Conservation (phyloP, 371 early-diverging fungal genomes). For the Mucor mucedo region DNA sequence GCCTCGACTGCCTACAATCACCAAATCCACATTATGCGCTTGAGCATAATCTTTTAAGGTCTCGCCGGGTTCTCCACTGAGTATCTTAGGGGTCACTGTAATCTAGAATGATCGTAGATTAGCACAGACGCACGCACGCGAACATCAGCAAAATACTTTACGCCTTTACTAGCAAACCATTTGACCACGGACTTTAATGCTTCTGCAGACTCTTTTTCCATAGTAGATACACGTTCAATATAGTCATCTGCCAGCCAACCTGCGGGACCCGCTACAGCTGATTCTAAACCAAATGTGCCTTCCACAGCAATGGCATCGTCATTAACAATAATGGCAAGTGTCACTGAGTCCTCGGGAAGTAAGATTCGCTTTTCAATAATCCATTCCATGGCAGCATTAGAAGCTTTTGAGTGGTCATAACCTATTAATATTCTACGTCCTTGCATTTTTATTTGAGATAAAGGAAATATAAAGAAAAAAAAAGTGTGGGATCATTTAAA, state of each 20-base stretch:
- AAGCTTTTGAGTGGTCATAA: slow-evolving; percentile 34
- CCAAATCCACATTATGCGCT: slow-evolving; percentile 25
- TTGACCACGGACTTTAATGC: slow-evolving; percentile 26
- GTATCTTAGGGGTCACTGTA: slow-evolving; percentile 17
- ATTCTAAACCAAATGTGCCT: slow-evolving; percentile 38
- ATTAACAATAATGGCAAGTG: slow-evolving; percentile 31
- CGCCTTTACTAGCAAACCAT: slow-evolving; percentile 31
- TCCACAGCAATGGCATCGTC: slow-evolving; percentile 38
- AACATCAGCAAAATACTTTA: slow-evolving; percentile 16
- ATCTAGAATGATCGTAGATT: slow-evolving; percentile 19
- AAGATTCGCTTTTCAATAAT: slow-evolving; percentile 25
- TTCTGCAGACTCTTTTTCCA: slow-evolving; percentile 27
- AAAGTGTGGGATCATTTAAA: neutral
- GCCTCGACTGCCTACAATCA: slow-evolving; percentile 31
- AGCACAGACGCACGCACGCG: neutral
- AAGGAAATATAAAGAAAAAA: neutral
- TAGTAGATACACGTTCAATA: slow-evolving; percentile 21
- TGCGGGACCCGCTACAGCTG: slow-evolving; percentile 28
- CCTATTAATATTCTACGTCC: slow-evolving; percentile 28
- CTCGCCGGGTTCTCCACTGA: slow-evolving; percentile 38
- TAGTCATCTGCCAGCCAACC: slow-evolving; percentile 32
- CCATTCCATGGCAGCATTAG: slow-evolving; percentile 37
- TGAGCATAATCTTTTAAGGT: slow-evolving; percentile 34
- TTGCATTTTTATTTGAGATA: neutral
- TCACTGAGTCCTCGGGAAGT: slow-evolving; percentile 30